Percentiles rank a stretch among this genome's conserved stretches.
These are phyloP conservation scores for Yueomyces sinensis DNA, from an alignment of 805 yeast species.

Conservation along the genomic window DNA sequence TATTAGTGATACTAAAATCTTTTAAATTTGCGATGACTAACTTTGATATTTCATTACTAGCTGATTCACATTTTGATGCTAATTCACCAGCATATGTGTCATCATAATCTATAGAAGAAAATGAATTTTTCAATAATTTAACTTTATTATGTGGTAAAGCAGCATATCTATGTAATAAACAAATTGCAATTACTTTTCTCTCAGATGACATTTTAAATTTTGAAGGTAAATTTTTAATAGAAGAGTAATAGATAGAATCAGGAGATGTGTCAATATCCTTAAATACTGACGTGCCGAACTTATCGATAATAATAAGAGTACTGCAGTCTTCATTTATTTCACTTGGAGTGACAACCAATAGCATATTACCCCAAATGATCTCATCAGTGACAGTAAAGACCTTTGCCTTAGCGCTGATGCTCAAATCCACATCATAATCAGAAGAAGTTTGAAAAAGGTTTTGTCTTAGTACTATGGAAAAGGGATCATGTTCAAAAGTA, in stretches of 20 bases:
- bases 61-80: slow-evolving; percentile 50
- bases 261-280: slow-evolving; percentile 43
- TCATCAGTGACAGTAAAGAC: slow-evolving; percentile 7
- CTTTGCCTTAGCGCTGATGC: no score
- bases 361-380: slow-evolving; percentile 20
- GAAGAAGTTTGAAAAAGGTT: no score
- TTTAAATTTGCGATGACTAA: slow-evolving; percentile 33
- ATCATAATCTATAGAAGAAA: slow-evolving; percentile 34
- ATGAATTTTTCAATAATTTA: slow-evolving; percentile 4
- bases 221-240: slow-evolving; percentile 52
- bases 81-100: slow-evolving; percentile 75
- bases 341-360: slow-evolving; percentile 6
- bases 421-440: no score
- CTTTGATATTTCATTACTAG: no score
- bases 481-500: no score
- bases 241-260: slow-evolving; percentile 63
- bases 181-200: slow-evolving; percentile 63
- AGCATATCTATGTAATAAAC: slow-evolving; percentile 55
- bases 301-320: slow-evolving; percentile 30
- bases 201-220: slow-evolving; percentile 42
- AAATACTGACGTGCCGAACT: slow-evolving; percentile 53
- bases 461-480: no score
- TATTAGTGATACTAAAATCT: slow-evolving; percentile 31
- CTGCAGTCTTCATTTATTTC: not conserved
- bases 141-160: slow-evolving; percentile 27